These are phyloP conservation scores for Geosmithia morbida DNA, from an alignment of 2,329 filamentous ascomycete genomes.

Conservation along the genomic window DNA sequence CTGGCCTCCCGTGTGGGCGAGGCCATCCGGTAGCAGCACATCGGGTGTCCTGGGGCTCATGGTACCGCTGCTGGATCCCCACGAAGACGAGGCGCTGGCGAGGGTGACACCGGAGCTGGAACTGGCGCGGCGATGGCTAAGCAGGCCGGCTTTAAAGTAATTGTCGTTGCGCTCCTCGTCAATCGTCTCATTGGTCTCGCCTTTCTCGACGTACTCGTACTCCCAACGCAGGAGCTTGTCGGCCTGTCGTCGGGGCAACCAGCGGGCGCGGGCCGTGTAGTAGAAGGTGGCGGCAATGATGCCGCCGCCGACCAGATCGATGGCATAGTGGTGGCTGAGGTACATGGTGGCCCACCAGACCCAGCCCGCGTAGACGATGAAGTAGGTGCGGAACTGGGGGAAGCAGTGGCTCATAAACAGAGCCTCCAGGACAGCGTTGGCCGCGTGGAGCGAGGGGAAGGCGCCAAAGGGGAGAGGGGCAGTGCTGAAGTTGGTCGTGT, in stretches of 20 bases:
- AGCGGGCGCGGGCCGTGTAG: constrained; percentile 68
- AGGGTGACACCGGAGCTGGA: constrained; percentile 85
- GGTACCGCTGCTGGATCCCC: constrained; percentile 31
- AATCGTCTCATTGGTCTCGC: constrained; percentile 36
- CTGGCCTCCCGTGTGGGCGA: constrained; percentile 19
- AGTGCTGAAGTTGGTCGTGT: constrained; percentile 82
- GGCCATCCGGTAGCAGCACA: constrained; percentile 14
- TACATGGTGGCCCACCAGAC: constrained; percentile 99
- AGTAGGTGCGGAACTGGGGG: constrained; percentile 65
- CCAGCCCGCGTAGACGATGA: constrained; percentile 78
- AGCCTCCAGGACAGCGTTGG: constrained; percentile 75
- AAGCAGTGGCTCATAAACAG: constrained; percentile 91
- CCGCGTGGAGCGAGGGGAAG: constrained; percentile 86
- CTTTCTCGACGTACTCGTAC: constrained; percentile 84
- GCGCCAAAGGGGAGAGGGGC: constrained; percentile 89
- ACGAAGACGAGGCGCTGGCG: constrained; percentile 56
- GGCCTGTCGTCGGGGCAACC: constrained; percentile 66
- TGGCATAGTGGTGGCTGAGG: constrained; percentile 89
- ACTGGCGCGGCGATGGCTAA: constrained; percentile 25
- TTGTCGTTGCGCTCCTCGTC: constrained; percentile 32
- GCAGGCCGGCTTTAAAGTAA: constrained; percentile 30
- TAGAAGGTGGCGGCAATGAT: constrained; percentile 66
- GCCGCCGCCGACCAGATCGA: constrained; percentile 80
- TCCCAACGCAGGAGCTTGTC: constrained; percentile 89
- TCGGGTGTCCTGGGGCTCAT: constrained; percentile 34